Evolutionary conservation across 164 flowering plant species (phyloP).

Genomic region (Vitis riparia): DNA sequence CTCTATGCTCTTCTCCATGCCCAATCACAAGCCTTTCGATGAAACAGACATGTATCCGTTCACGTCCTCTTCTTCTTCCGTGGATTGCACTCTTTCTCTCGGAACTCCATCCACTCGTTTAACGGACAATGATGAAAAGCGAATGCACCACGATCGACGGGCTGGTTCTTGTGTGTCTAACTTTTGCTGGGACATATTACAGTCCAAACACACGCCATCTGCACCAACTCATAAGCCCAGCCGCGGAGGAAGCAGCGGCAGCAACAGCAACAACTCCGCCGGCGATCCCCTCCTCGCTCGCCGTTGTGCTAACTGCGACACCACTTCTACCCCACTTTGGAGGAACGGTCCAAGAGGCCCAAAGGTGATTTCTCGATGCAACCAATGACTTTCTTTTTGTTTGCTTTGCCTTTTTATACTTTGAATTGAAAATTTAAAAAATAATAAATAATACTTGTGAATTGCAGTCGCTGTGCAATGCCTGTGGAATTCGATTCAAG

Average conservation of each 20-base stretch:
- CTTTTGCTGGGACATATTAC: slow-evolving; percentile 69
- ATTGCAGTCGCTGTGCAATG: slow-evolving; percentile 93
- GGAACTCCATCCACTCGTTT: slow-evolving; percentile 92
- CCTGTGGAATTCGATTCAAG: slow-evolving; percentile 97
- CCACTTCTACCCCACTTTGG: slow-evolving; percentile 99
- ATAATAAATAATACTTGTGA: background rate
- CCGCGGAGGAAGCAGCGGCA: slow-evolving; percentile 25
- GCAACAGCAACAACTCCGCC: slow-evolving; percentile 10
- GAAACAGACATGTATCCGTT: slow-evolving; percentile 28
- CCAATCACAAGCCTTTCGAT: slow-evolving; percentile 25
- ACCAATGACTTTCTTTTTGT: background rate
- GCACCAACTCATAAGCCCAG: slow-evolving; percentile 16
- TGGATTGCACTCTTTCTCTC: slow-evolving; percentile 94
- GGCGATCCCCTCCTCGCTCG: slow-evolving; percentile 75
- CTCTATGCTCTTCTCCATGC: slow-evolving; percentile 62
- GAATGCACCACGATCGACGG: slow-evolving; percentile 17
- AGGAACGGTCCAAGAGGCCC: slow-evolving; percentile 98
- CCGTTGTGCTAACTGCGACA: slow-evolving; percentile 97
- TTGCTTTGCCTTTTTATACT: background rate
- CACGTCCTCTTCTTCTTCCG: slow-evolving; percentile 47
- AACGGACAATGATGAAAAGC: slow-evolving; percentile 16
- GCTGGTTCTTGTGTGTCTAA: slow-evolving; percentile 42
- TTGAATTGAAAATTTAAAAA: background rate
- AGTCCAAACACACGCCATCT: slow-evolving; percentile 28
- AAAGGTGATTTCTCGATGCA: slow-evolving; percentile 45